Base-by-base conservation (phyloP, 192 early-diverging fungal genomes). In the Coemansia sp. region DNA sequence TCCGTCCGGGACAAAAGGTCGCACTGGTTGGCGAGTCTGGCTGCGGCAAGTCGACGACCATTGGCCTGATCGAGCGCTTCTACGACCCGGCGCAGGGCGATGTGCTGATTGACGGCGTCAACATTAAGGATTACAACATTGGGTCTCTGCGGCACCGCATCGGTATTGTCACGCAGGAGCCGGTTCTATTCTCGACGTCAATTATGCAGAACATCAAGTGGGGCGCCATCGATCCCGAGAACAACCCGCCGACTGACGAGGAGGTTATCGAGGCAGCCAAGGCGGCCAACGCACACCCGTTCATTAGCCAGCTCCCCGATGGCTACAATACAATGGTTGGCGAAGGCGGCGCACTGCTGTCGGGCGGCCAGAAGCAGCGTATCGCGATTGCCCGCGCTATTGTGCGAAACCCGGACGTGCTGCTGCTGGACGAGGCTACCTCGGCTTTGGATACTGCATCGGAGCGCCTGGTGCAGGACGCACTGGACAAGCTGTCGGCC, bases 301-400 rank as follows among this genome's bases (percentile, higher is more conserved):
- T 92, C 53, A 91, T 92, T 48, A 71, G 73, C 59, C 73, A 82
- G 54, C 70, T 91, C 28, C 89, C 89, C 30, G 61, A 86, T 22
- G 84, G 86, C 29, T 92, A 95, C 75, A 85, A 96, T 59, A 92
- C 94, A 8, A 65, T 86, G 30, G 91, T 95, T 19, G 95, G 95
- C 54, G 93, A 96, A 60, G 77, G 83, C 35, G 90, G 87, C 4
- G 82, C 89, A 48, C 64, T 87, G 71, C 60, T 98, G 16, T 92
- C 89, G 25, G 95, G 94, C 50, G 95, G 95, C 9, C 95, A 98
- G 69, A 95, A 95, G 76, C 95, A 95, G 71, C 88, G 95, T 56
- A 92, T 96, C 69, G 92, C 93, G 30, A 96, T 98, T 81, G 94
- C 95, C 2, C 84, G 94, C 46, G 92, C 93, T 47, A 84, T 97